phyloP scores from a whole-genome alignment of 2,329 filamentous ascomycete species.

The Claviceps purpurea region DNA sequence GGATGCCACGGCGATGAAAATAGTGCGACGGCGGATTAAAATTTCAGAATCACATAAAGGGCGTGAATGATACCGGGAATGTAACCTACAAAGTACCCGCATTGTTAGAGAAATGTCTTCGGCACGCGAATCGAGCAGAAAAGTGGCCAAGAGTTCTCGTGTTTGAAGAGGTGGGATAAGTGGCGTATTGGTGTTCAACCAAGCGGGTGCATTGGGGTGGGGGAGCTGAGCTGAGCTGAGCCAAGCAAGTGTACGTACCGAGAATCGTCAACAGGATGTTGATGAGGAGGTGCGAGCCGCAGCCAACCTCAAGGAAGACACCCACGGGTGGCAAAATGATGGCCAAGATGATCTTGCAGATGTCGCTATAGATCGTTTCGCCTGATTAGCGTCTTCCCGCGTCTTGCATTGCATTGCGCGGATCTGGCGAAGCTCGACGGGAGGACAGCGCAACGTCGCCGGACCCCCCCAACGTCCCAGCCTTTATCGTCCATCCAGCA shows the following conservation, averaged over 20 bases:
- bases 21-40: background rate
- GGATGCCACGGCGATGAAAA: background rate
- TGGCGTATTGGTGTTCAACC: no score
- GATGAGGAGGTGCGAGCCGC: slow-evolving; percentile 76
- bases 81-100: slow-evolving; percentile 25
- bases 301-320: slow-evolving; percentile 89
- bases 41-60: slow-evolving; percentile 61
- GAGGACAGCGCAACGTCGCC: no score
- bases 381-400: background rate
- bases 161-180: no score
- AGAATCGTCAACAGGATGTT: slow-evolving; percentile 80
- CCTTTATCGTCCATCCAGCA: no score
- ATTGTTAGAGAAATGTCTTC: background rate
- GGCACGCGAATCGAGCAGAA: no score
- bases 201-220: no score
- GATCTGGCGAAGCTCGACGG: no score
- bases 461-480: no score
- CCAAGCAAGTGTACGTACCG: slow-evolving; percentile 21
- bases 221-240: no score
- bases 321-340: slow-evolving; percentile 80
- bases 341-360: slow-evolving; percentile 67
- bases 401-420: slow-evolving; percentile 6
- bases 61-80: slow-evolving; percentile 85
- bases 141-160: no score
- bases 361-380: slow-evolving; percentile 27